Evolutionary conservation across 2,329 filamentous ascomycete genomes (phyloP), one percentile per base, ranked within the genome.

Genomic region (Exophiala phaeomuriformis): DNA sequence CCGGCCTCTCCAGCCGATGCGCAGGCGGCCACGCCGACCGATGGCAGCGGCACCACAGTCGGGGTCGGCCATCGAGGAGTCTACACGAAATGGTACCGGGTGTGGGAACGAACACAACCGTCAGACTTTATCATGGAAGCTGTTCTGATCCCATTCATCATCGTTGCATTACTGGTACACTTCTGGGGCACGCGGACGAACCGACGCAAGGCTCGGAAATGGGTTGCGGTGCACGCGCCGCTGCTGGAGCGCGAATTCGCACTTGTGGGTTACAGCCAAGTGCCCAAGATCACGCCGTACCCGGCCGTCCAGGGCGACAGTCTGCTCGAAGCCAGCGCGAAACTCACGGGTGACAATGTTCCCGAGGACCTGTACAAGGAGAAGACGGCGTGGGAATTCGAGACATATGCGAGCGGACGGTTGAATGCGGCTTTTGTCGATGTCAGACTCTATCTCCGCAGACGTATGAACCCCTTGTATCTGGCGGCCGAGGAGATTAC

Each of bases 51-150:
- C 19, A 19, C 19, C 19, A 19, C 19, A 19, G 19, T 19, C 19
- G 19, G 19, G 19, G 19, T 71, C 12, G 76, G 78, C 56, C 75
- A 74, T 42, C 69, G 72, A 44, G 76, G 77, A 42, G 71, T 68
- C 41, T 96, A 86, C 71, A 95, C 90, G 48, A 89, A 88, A 76
- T 98, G 93, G 93, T 98, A 97, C 75, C 89, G 90, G 52, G 77
- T 97, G 57, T 93, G 95, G 79, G 90, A 97, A 79, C 89, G 93
- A 66, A 84, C 90, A 65, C 83, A 83, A 29, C 75, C 85, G 56
- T 79, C 78, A 66, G 93, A 98, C 70, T 98, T 98, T 78, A 83
- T 83, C 72, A 80, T 85, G 65, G 93, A 98, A 75, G 85, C 87
- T 55, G 74, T 90, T 68, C 86, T 98, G 64, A 74, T 96, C 56